Percentiles rank a stretch among this genome's conserved stretches.
phyloP scores from a whole-genome alignment of 2,329 filamentous ascomycete species.

The Coniochaeta prunicola region DNA sequence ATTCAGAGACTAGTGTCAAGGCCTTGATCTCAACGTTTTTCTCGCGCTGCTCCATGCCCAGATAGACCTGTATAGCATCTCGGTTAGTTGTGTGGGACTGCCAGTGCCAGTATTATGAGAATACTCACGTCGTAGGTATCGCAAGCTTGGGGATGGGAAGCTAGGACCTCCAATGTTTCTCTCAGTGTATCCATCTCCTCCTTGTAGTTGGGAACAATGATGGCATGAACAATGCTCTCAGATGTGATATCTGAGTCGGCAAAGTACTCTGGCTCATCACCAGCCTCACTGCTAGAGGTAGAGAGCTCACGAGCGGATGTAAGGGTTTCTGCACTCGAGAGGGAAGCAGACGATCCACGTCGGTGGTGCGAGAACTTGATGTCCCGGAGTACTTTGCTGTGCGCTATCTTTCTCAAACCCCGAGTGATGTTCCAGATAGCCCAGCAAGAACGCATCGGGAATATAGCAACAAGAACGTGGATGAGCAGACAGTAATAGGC shows the following conservation, averaged over 20 bases:
- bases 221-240: conserved; percentile 53
- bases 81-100: conserved; percentile 7
- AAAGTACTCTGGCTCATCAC: conserved; percentile 38
- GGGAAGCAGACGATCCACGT: conserved; percentile 45
- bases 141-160: conserved; percentile 56
- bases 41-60: conserved; percentile 68
- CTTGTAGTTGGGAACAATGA: conserved; percentile 68
- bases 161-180: conserved; percentile 62
- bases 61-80: conserved; percentile 49
- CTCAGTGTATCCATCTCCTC: conserved; percentile 62
- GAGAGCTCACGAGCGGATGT: conserved; percentile 35
- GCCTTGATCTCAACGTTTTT: conserved; percentile 54
- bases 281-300: conserved; percentile 42
- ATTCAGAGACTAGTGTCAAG: conserved; percentile 51
- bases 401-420: conserved; percentile 37
- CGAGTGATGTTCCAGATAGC: conserved; percentile 51
- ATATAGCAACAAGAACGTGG: conserved; percentile 56
- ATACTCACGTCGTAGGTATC: conserved; percentile 62
- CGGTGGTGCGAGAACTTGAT: conserved; percentile 40
- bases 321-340: conserved; percentile 49
- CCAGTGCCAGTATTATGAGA: neutral
- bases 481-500: conserved; percentile 59
- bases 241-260: conserved; percentile 34
- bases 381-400: conserved; percentile 36
- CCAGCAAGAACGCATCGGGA: conserved; percentile 56